These are phyloP conservation scores for Populus euphratica DNA, from an alignment of 345 rosid genomes.

Conservation along the genomic window DNA sequence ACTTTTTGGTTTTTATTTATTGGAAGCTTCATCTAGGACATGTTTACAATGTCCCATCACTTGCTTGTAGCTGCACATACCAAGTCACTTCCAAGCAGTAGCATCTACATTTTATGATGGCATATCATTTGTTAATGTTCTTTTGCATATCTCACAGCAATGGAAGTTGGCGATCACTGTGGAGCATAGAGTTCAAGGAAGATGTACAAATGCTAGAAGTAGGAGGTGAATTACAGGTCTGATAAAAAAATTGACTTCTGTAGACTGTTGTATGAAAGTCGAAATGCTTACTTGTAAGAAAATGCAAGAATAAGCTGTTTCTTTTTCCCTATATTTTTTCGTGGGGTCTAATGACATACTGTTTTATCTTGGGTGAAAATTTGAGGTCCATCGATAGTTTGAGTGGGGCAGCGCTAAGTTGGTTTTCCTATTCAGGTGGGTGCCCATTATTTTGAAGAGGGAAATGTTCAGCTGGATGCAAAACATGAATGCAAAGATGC, in stretches of 20 bases:
- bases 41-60: background rate
- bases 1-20: background rate
- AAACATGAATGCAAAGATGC: slow-evolving; percentile 78
- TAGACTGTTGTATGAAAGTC: background rate
- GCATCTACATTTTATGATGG: background rate
- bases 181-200: slow-evolving; percentile 82
- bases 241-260: background rate
- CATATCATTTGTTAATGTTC: slow-evolving; percentile 9
- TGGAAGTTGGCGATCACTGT: slow-evolving; percentile 93
- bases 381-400: too few species aligned
- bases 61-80: background rate
- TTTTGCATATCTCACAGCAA: slow-evolving; percentile 44
- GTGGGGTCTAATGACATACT: too few species aligned
- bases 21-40: background rate
- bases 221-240: slow-evolving; percentile 83
- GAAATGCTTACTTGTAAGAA: background rate
- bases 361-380: too few species aligned
- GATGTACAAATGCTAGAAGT: slow-evolving; percentile 66
- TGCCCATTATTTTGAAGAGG: slow-evolving; percentile 98
- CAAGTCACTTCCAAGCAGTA: background rate
- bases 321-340: background rate
- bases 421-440: slow-evolving; percentile 50
- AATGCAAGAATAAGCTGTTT: background rate
- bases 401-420: too few species aligned
- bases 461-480: slow-evolving; percentile 95